Evolutionary conservation across 1,284 basidiomycete species (phyloP).

Genomic region (Coriolopsis trogii): DNA sequence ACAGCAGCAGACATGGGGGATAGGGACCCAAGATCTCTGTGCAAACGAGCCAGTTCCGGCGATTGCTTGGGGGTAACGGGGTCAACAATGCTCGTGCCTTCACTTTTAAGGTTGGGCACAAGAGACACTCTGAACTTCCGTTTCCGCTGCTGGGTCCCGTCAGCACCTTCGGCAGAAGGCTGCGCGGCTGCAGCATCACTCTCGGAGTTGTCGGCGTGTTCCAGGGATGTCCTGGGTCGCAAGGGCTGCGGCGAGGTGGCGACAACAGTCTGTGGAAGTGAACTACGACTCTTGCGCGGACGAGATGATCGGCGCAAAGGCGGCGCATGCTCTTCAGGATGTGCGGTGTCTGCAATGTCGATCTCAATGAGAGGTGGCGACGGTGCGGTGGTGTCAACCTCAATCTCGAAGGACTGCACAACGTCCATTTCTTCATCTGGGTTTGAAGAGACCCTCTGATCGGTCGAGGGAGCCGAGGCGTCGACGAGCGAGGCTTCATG

Average conservation of each 20-base stretch:
- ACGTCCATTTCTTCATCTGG: constrained; percentile 28
- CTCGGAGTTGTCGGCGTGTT: constrained; percentile 10
- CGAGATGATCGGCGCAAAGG: constrained; percentile 26
- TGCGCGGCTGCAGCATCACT: background rate
- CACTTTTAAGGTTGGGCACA: background rate
- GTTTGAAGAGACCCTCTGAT: constrained; percentile 8
- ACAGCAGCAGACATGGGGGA: constrained; percentile 40
- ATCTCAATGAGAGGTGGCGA: background rate
- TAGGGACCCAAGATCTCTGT: constrained; percentile 33
- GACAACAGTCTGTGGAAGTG: constrained; percentile 18
- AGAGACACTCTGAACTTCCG: constrained; percentile 12
- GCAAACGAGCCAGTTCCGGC: constrained; percentile 1
- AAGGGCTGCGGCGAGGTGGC: constrained; percentile 3
- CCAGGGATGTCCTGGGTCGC: background rate
- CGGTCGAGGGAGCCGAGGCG: background rate
- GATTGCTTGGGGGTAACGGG: constrained; percentile 5
- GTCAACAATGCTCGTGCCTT: background rate
- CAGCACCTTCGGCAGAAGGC: background rate
- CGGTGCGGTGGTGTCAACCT: background rate
- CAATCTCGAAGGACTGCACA: constrained; percentile 9
- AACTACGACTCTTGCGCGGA: constrained; percentile 17
- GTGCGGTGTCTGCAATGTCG: no score
- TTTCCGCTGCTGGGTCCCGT: constrained; percentile 12
- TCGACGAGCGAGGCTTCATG: background rate
- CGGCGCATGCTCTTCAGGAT: background rate